Evolutionary conservation across 2,329 filamentous ascomycete species (phyloP).

Genomic region (Colletotrichum filicis): DNA sequence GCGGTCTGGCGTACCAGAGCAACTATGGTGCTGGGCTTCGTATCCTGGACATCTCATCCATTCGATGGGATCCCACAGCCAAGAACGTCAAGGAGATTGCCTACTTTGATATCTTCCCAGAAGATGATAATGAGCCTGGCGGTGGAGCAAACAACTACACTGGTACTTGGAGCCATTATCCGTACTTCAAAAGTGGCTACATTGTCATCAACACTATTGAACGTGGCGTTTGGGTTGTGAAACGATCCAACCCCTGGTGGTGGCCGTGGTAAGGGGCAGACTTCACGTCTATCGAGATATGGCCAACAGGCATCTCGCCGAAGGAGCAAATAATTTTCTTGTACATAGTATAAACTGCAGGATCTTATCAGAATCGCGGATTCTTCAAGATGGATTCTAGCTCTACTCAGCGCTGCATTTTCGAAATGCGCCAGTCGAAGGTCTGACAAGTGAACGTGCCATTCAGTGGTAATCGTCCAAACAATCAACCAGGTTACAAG

Average conservation of each 20-base stretch:
- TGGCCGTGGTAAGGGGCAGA: slow-evolving; percentile 18
- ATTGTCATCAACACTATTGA: slow-evolving; percentile 62
- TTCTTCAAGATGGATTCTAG: too few species aligned
- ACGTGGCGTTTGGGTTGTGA: slow-evolving; percentile 51
- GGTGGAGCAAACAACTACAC: slow-evolving; percentile 48
- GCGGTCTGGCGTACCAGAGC: slow-evolving; percentile 58
- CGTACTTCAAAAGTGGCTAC: slow-evolving; percentile 51
- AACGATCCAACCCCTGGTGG: slow-evolving; percentile 37
- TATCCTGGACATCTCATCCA: slow-evolving; percentile 49
- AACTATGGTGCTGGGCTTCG: slow-evolving; percentile 61
- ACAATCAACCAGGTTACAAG: too few species aligned
- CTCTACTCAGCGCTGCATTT: too few species aligned
- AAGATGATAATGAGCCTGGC: slow-evolving; percentile 32
- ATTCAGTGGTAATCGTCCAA: too few species aligned
- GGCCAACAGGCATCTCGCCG: not conserved
- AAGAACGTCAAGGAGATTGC: slow-evolving; percentile 52
- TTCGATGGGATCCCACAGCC: slow-evolving; percentile 54
- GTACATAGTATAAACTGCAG: not conserved
- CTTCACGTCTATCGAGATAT: not conserved
- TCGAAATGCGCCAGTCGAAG: too few species aligned
- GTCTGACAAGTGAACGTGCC: too few species aligned
- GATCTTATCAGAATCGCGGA: too few species aligned
- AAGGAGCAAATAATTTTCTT: not conserved
- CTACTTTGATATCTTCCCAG: slow-evolving; percentile 36
- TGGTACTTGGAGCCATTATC: slow-evolving; percentile 56